Base-by-base conservation (phyloP, 2,329 filamentous ascomycete species). In the Trichoderma afroharzianum region DNA sequence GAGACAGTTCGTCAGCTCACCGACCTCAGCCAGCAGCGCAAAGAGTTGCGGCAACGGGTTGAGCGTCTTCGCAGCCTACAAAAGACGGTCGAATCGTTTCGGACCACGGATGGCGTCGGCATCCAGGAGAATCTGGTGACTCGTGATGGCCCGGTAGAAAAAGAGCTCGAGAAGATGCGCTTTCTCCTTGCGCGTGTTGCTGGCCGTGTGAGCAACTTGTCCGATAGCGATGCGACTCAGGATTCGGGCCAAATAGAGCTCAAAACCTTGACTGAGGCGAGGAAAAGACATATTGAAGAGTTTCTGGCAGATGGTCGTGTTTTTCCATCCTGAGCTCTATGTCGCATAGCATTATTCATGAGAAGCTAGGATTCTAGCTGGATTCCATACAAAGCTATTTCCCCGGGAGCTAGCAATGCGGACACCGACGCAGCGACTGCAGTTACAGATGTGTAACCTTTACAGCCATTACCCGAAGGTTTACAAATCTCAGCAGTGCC, bases 91-190 rank as follows among this genome's bases (percentile, higher is more conserved):
- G 82, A 82, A 39, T 88, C 88, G 0, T 74, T 76, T 28, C 71
- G 72, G 57, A 78, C 73, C 18, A 73, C 67, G 9, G 76, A 77
- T 4, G 74, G 81, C 74, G 73, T 80, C 74, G 75, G 80, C 8
- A 81, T 91, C 7, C 92, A 94, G 78, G 86, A 88, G 71, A 93
- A 93, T 77, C 79, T 94, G 4, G 85, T 92, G 1, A 90, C 88
- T 64, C 86, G 87, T 36, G 87, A 91, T 77, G 89, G 90, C 1
- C 86, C 89, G 62, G 79, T 94, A 11, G 91, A 91, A 77, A 83
- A 82, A 68, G 91, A 93, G 80, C 81, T 94, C 69, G 87, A 90
- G 78, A 87, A 86, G 73, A 92, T 91, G 86, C 86, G 90, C 39
- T 83, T 90, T 74, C 80, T 94, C 73, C 83, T 91, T 69, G 85